These are phyloP conservation scores for Tylopilus intermedius DNA, from an alignment of 768 basidiomycete genomes.

Conservation along the genomic window DNA sequence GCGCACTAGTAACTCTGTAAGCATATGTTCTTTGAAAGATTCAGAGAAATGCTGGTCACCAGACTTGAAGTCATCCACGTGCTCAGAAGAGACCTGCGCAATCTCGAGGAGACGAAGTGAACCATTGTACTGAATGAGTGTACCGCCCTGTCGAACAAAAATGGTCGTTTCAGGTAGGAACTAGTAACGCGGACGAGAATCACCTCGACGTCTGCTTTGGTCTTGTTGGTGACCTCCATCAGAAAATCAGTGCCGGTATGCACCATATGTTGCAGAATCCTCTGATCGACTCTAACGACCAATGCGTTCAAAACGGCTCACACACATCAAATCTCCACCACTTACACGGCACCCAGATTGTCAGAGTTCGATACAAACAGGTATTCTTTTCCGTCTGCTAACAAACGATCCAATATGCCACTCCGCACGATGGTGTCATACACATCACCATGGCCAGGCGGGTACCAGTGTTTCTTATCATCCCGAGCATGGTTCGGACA, in stretches of 20 bases:
- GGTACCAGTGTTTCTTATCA: slow-evolving; percentile 94
- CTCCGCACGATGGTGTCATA: slow-evolving; percentile 90
- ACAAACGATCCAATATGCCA: slow-evolving; percentile 83
- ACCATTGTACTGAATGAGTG: slow-evolving; percentile 79
- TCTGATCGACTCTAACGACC: slow-evolving; percentile 62
- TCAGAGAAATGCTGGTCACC: slow-evolving; percentile 32
- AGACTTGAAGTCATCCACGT: slow-evolving; percentile 12
- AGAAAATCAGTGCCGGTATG: slow-evolving; percentile 78
- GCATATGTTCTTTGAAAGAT: not conserved
- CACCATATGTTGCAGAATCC: slow-evolving; percentile 84
- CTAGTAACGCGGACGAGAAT: not conserved
- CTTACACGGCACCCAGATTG: slow-evolving; percentile 87
- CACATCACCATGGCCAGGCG: slow-evolving; percentile 94
- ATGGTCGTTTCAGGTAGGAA: not conserved
- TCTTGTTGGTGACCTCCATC: slow-evolving; percentile 85
- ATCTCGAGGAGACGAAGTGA: slow-evolving; percentile 9
- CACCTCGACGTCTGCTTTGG: slow-evolving; percentile 66
- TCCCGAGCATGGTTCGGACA: slow-evolving; percentile 71
- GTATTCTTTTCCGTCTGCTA: slow-evolving; percentile 92
- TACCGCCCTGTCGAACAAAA: slow-evolving; percentile 55
- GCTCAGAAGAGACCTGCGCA: slow-evolving; percentile 7
- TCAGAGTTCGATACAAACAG: slow-evolving; percentile 97
- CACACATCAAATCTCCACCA: slow-evolving; percentile 9
- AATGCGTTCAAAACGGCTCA: slow-evolving; percentile 3
- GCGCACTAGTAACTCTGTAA: slow-evolving; percentile 42